Evolutionary conservation across 2,329 filamentous ascomycete species (phyloP).

Genomic region (Coccinonectria pachysandricola): DNA sequence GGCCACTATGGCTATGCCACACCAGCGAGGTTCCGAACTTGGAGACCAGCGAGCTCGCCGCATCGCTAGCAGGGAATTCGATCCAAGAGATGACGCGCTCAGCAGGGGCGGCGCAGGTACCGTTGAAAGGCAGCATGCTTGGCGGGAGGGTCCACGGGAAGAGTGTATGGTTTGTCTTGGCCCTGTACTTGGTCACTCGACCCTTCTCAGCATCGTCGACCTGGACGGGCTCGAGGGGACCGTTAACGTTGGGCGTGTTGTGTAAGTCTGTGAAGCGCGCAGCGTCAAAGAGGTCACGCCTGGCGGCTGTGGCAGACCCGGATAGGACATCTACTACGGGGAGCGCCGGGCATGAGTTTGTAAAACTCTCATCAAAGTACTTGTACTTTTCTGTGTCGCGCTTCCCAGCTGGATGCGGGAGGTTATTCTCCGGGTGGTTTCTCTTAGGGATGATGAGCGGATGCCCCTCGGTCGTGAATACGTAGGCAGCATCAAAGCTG

Average conservation of each 20-base stretch:
- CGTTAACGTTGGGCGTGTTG: constrained; percentile 57
- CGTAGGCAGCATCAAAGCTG: constrained; percentile 72
- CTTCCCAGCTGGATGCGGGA: constrained; percentile 4
- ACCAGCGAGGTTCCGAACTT: constrained; percentile 24
- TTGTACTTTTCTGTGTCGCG: constrained; percentile 17
- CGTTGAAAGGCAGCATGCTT: constrained; percentile 63
- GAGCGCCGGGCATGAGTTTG: constrained; percentile 56
- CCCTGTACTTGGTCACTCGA: constrained; percentile 31
- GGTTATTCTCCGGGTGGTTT: constrained; percentile 8
- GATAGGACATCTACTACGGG: constrained; percentile 52
- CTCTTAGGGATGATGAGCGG: constrained; percentile 67
- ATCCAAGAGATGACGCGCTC: constrained; percentile 60
- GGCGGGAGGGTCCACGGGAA: constrained; percentile 89
- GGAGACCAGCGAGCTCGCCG: constrained; percentile 22
- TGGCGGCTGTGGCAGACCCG: constrained; percentile 68
- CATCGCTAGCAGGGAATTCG: constrained; percentile 46
- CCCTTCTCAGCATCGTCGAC: constrained; percentile 36
- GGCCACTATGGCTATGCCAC: constrained; percentile 27
- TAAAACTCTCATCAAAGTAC: constrained; percentile 36
- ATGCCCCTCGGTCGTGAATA: constrained; percentile 95
- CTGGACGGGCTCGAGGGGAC: constrained; percentile 27
- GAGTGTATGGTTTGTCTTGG: constrained; percentile 68
- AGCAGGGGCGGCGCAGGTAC: constrained; percentile 63
- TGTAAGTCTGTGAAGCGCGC: constrained; percentile 76
- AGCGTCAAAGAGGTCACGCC: constrained; percentile 78